Conservation (phyloP, 2,329 filamentous ascomycete species). For the Macrophomina pseudophaseolina region DNA sequence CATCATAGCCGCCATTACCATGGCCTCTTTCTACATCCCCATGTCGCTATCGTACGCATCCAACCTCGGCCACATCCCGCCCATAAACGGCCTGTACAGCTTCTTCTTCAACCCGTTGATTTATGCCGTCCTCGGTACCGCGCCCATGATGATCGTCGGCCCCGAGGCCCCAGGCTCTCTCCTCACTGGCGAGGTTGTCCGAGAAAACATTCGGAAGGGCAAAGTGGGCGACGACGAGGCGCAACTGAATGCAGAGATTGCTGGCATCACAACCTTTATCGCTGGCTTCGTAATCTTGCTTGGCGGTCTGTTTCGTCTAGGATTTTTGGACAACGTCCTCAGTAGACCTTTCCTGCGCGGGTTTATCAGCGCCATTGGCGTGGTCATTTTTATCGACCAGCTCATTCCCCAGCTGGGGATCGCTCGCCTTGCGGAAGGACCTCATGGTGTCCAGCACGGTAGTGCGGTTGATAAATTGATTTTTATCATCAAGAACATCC, state of each 20-base stretch:
- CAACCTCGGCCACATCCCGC: conserved; percentile 89
- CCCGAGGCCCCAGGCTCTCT: conserved; percentile 94
- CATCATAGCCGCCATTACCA: conserved; percentile 85
- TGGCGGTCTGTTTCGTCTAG: conserved; percentile 81
- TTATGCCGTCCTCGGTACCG: conserved; percentile 89
- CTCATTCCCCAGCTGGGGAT: conserved; percentile 89
- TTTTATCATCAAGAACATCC: conserved; percentile 74
- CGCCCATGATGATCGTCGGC: conserved; percentile 90
- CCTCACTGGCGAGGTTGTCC: conserved; percentile 84
- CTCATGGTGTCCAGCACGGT: conserved; percentile 73
- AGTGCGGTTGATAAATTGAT: conserved; percentile 84
- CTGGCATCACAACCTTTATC: conserved; percentile 86
- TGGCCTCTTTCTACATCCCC: conserved; percentile 97
- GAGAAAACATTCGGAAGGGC: conserved; percentile 74
- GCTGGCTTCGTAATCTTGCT: conserved; percentile 87
- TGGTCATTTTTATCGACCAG: conserved; percentile 95
- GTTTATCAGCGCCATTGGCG: conserved; percentile 96
- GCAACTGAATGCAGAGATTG: conserved; percentile 77
- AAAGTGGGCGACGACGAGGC: conserved; percentile 69
- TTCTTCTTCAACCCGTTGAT: conserved; percentile 92
- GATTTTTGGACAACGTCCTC: conserved; percentile 92
- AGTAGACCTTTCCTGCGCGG: conserved; percentile 90
- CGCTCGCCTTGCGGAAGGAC: conserved; percentile 65
- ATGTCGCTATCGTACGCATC: conserved; percentile 94
- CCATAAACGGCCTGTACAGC: conserved; percentile 91